Evolutionary conservation across 78 protist genomes (phyloP).

Genomic region (Cavenderia fasciculata): DNA sequence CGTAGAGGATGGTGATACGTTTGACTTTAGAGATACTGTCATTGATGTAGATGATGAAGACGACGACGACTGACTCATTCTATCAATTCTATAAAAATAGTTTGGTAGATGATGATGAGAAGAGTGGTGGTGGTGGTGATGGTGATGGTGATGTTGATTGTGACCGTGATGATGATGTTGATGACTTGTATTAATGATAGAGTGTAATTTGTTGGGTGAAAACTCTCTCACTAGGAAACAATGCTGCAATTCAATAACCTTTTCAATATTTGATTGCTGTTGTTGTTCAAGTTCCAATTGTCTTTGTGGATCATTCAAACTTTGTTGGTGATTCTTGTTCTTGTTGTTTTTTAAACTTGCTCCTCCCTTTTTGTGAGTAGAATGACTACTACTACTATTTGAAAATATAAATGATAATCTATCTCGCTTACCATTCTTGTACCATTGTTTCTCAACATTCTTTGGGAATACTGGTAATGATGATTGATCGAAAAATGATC

Average conservation of each 20-base stretch:
- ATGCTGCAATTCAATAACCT: constrained; percentile 11
- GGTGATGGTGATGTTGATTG: neutral
- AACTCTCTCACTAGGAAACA: constrained; percentile 35
- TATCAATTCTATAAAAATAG: neutral
- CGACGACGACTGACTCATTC: neutral
- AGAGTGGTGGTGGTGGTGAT: neutral
- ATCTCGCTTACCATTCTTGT: neutral
- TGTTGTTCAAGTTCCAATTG: too few species aligned
- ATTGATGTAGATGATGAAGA: neutral
- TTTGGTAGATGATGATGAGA: neutral
- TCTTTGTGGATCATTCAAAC: too few species aligned
- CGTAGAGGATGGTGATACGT: too few species aligned
- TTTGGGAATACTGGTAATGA: constrained; percentile 5
- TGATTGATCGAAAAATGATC: constrained; percentile 39
- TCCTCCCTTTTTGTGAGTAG: too few species aligned
- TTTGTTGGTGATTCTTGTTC: too few species aligned
- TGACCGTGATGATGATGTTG: neutral
- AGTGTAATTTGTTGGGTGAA: constrained; percentile 45
- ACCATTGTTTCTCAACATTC: neutral
- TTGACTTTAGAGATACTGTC: too few species aligned
- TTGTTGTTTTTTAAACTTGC: too few species aligned
- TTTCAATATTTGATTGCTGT: too few species aligned
- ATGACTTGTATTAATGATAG: neutral
- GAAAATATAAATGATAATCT: too few species aligned
- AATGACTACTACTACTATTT: too few species aligned